Evolutionary conservation across 2,329 filamentous ascomycete species (phyloP), one percentile per base, ranked within the genome.

Genomic region (Gremmenia infestans): DNA sequence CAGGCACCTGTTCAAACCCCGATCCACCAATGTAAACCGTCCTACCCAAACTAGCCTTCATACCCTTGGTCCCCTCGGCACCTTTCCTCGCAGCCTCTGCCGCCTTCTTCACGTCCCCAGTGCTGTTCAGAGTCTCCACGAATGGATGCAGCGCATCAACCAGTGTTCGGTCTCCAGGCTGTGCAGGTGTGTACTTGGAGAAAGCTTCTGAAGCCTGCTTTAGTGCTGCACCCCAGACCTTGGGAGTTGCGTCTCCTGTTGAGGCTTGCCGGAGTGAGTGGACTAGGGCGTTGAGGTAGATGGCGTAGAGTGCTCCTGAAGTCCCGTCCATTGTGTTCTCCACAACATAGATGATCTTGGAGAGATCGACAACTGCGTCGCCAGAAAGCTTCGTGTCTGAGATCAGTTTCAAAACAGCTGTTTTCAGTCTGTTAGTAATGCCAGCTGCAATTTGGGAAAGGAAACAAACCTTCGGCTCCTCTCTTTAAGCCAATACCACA

Each of bases 141-240:
- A 97, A 99, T 1, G 94, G 94, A 60, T 89, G 82, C 50, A 99
- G 77, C 1, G 93, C 91, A 72, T 99, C 94, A 36, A 97, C 82
- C 37, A 97, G 76, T 0, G 94, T 99, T 50, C 94, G 81, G 70
- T 99, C 94, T 28, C 94, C 94, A 0, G 88, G 87, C 52, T 87
- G 84, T 0, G 94, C 94, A 0, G 93, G 92, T 2, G 94, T 99
- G 72, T 97, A 97, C 68, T 80, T 88, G 37, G 79, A 81, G 55
- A 99, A 76, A 1, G 86, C 84, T 19, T 85, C 77, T 60, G 87
- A 82, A 52, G 90, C 89, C 63, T 84, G 79, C 60, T 85, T 77
- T 14, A 97, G 77, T 0, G 91, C 92, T 48, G 60, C 53, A 2
- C 62, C 79, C 85, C 85, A 88, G 32, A 78, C 73, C 43, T 77